These are phyloP conservation scores for Xerocomellus amylosporus DNA, from an alignment of 768 basidiomycete species.

Conservation along the genomic window DNA sequence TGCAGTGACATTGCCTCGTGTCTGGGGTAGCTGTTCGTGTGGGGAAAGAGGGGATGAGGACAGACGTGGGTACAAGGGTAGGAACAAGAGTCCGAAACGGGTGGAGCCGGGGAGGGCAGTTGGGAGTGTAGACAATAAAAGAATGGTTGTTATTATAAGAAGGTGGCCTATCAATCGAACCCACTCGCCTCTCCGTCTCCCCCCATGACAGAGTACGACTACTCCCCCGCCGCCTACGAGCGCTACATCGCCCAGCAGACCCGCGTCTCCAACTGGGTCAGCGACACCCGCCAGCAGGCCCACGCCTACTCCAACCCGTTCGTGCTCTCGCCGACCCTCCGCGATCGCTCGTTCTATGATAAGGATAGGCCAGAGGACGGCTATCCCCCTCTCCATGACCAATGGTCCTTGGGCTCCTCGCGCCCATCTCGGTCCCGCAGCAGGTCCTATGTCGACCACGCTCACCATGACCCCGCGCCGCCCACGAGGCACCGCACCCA, in stretches of 20 bases:
- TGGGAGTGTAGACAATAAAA: too few species aligned
- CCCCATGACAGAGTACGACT: slow-evolving; percentile 61
- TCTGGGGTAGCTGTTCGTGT: slow-evolving; percentile 23
- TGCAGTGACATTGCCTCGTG: slow-evolving; percentile 12
- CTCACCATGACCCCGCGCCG: slow-evolving; percentile 15
- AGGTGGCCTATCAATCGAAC: slow-evolving; percentile 14
- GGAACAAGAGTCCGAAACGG: background rate
- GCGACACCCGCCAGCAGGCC: slow-evolving; percentile 36
- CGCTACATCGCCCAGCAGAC: slow-evolving; percentile 45
- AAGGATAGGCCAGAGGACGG: background rate
- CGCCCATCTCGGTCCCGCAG: slow-evolving; percentile 24
- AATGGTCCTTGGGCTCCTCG: slow-evolving; percentile 21
- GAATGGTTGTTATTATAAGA: background rate
- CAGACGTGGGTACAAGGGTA: background rate
- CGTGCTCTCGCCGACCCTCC: slow-evolving; percentile 26
- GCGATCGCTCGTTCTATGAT: slow-evolving; percentile 32
- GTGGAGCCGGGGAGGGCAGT: background rate
- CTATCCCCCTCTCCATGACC: slow-evolving; percentile 12
- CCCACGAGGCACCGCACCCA: slow-evolving; percentile 23
- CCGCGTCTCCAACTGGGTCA: slow-evolving; percentile 51
- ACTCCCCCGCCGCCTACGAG: slow-evolving; percentile 52
- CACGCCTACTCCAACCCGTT: slow-evolving; percentile 31
- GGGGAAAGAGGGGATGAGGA: slow-evolving; percentile 24
- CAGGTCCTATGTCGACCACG: slow-evolving; percentile 25
- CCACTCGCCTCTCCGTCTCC: slow-evolving; percentile 7